These are phyloP conservation scores for Metschnikowia noctiluminum DNA, from an alignment of 805 yeast species.

Conservation along the genomic window DNA sequence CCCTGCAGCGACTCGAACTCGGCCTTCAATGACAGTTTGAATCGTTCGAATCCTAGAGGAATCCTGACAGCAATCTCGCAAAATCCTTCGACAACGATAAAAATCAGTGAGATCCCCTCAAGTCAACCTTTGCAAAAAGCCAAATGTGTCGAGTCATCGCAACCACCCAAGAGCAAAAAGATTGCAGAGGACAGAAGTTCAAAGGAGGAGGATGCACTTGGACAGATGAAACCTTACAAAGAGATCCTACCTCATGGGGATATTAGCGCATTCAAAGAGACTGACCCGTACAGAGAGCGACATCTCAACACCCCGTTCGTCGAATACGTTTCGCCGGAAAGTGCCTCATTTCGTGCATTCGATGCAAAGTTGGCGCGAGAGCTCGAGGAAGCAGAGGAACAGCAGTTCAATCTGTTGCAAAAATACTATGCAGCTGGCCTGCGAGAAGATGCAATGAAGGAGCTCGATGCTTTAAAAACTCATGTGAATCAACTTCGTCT, in stretches of 20 bases:
- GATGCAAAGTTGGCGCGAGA: slow-evolving; percentile 1
- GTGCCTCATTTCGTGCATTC: neutral
- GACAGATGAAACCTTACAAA: neutral
- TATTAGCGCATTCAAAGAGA: no score
- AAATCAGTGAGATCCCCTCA: no score
- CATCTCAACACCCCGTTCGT: neutral
- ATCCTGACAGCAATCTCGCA: no score
- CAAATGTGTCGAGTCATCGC: no score
- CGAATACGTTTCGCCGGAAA: neutral
- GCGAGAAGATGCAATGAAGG: neutral
- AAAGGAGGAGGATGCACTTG: no score
- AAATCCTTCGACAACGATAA: no score
- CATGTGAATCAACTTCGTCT: no score
- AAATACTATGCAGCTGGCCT: neutral
- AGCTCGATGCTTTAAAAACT: neutral
- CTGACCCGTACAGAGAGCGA: no score
- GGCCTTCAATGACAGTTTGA: neutral
- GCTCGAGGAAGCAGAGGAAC: slow-evolving; percentile 1
- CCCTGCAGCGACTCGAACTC: neutral
- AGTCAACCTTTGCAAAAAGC: no score
- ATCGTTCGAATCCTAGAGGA: neutral
- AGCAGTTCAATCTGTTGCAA: neutral
- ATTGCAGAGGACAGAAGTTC: no score
- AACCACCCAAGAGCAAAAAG: no score
- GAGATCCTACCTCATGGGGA: no score